Evolutionary conservation across 371 early-diverging fungal genomes (phyloP), one percentile per base, ranked within the genome.

Genomic region (Mucor plumbeus): DNA sequence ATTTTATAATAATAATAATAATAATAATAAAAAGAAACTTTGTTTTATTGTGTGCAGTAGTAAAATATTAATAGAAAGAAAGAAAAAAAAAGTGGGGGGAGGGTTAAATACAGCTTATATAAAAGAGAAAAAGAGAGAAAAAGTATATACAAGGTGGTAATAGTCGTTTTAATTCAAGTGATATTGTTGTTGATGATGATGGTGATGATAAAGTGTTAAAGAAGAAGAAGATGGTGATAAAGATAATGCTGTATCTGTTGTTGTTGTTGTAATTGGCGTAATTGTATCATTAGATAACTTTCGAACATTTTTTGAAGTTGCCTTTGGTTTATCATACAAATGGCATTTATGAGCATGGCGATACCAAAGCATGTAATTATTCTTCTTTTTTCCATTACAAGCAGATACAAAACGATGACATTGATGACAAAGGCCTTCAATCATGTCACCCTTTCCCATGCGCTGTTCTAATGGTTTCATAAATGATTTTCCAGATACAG

Each of bases 401-500:
- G 94, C 81, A 4, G 91, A 87, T 58, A 94, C 82, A 92, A 91
- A 94, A 35, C 86, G 78, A 35, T 80, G 72, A 70, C 94, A 94
- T 65, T 92, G 90, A 69, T 93, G 92, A 70, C 94, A 94, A 1
- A 91, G 77, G 0, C 95, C 95, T 74, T 93, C 95, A 63, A 92
- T 82, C 43, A 86, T 75, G 61, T 79, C 84, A 44, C 59, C 71
- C 31, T 82, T 80, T 59, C 72, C 72, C 65, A 76, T 84, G 41
- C 92, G 85, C 15, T 85, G 88, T 56, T 90, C 81, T 21, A 91
- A 34, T 7, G 94, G 95, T 19, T 84, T 78, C 33, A 83, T 73
- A 65, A 95, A 95, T 6, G 86, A 82, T 63, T 85, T 81, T 19
- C 95, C 92, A 36, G 95, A 90, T 17, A 91, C 87, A 2, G 93